A percentile compares a stretch with the other conserved stretches of the same genome.
phyloP scores from a whole-genome alignment of 2,329 filamentous ascomycete genomes.

The Colletotrichum cuscutae region DNA sequence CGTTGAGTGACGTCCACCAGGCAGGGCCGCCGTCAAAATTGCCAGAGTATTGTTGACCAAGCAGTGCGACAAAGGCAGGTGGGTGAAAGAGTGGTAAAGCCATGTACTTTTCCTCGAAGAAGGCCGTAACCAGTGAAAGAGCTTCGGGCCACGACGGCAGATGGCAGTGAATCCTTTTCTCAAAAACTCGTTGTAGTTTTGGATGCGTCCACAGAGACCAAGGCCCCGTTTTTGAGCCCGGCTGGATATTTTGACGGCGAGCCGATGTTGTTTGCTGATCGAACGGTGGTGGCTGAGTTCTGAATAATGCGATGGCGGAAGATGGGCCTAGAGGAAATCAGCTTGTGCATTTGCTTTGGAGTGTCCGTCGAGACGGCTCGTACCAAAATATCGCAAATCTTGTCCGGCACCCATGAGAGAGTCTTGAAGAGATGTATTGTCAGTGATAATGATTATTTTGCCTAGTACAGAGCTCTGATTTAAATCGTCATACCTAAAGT shows the following conservation, averaged over 20 bases:
- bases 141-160: not conserved
- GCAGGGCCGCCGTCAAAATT: not conserved
- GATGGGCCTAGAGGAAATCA: not conserved
- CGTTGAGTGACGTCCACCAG: conserved; percentile 1
- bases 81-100: not conserved
- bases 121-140: not conserved
- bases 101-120: not conserved
- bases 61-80: conserved; percentile 2
- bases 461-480: not conserved
- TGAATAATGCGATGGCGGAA: not conserved
- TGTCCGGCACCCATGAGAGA: not conserved
- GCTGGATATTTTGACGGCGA: not conserved
- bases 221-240: not conserved
- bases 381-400: not conserved
- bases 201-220: conserved; percentile 18
- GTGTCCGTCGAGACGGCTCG: not conserved
- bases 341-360: not conserved
- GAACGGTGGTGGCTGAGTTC: not conserved
- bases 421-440: not conserved
- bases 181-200: not conserved
- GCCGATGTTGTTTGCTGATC: not conserved
- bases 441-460: not conserved
- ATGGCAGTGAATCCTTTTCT: not conserved
- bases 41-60: not conserved
- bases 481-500: too few species aligned